Base-by-base conservation (phyloP, 208 protist genomes). In the Leishmania arabica region DNA sequence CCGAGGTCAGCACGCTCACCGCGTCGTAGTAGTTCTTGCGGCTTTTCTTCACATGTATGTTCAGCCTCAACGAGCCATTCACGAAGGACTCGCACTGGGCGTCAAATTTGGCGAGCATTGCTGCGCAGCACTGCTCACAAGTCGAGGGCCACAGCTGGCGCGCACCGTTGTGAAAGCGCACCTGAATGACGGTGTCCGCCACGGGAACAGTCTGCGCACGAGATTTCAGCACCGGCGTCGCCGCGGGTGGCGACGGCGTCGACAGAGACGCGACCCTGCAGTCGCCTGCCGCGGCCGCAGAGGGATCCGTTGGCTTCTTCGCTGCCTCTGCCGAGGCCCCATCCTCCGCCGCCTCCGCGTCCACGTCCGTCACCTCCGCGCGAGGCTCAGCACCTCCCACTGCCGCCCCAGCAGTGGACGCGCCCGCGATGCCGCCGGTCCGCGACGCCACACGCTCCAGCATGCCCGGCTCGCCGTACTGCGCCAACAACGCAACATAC, bases 1-100 rank as follows among this genome's bases (percentile, higher is more conserved):
- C 31, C 27, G 86, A 91, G 27, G 60, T 78, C 75, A 95, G 68
- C 34, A 89, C 84, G 69, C 87, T 89, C 45, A 71, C 86, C 15
- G 92, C 89, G 76, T 97, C 92, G 78, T 97, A 95, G 79, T 90
- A 95, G 47, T 89, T 75, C 71, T 88, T 90, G 75, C 93, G 93
- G 76, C 92, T 97, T 53, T 91, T 89, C 64, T 84, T 87, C 51
- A 97, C 79, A 85, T 95, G 93, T 34, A 97, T 84, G 42, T 88
- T 83, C 47, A 97, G 77, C 79, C 84, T 82, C 17, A 97, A 80
- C 53, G 83, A 84, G 27, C 93, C 93, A 62, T 89, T 86, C 7
- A 86, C 79, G 75, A 97, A 97, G 64, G 81, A 86, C 24, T 81
- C 45, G n/a, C 78, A 81, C 64, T 85, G 84, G 34, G 87, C 81